A percentile compares a stretch with the other conserved stretches of the same genome.
Conservation (phyloP, 2,329 filamentous ascomycete genomes). For the Aspergillus sergii region DNA sequence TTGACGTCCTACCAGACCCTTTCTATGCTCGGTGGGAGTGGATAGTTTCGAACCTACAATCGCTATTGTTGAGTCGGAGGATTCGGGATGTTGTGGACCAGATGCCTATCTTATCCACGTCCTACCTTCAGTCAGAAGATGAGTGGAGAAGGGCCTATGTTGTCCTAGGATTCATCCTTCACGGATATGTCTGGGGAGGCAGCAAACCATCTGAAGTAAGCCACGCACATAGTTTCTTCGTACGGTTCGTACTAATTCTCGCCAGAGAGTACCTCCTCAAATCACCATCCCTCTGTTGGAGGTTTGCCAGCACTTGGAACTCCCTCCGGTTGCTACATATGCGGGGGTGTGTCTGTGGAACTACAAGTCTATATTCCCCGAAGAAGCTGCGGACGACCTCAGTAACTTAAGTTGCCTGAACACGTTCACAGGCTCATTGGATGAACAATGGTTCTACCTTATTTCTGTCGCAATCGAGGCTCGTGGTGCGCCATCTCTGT, state of each 20-base stretch:
- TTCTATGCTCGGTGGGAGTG: conserved; percentile 97
- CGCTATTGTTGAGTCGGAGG: conserved; percentile 80
- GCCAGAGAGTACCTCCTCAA: conserved; percentile 69
- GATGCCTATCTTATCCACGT: conserved; percentile 81
- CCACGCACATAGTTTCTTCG: background rate
- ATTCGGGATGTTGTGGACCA: conserved; percentile 77
- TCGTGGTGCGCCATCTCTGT: conserved; percentile 81
- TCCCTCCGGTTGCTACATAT: conserved; percentile 92
- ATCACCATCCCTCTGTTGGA: conserved; percentile 81
- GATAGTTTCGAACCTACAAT: conserved; percentile 81
- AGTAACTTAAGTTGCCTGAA: conserved; percentile 85
- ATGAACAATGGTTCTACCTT: conserved; percentile 99
- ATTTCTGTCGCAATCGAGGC: conserved; percentile 95
- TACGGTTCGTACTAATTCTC: conserved; percentile 4
- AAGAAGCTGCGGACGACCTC: conserved; percentile 78
- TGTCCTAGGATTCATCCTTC: conserved; percentile 75
- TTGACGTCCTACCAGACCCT: conserved; percentile 78
- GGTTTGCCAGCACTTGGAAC: conserved; percentile 75
- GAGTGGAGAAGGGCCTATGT: conserved; percentile 92
- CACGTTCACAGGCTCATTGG: conserved; percentile 90
- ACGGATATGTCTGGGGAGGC: conserved; percentile 89
- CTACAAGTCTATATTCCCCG: conserved; percentile 85
- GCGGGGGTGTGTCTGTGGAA: conserved; percentile 94
- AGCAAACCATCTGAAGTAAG: conserved; percentile 70
- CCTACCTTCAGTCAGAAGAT: conserved; percentile 75